Base-by-base conservation (phyloP, 2,329 filamentous ascomycete species). In the Aspergillus felis region DNA sequence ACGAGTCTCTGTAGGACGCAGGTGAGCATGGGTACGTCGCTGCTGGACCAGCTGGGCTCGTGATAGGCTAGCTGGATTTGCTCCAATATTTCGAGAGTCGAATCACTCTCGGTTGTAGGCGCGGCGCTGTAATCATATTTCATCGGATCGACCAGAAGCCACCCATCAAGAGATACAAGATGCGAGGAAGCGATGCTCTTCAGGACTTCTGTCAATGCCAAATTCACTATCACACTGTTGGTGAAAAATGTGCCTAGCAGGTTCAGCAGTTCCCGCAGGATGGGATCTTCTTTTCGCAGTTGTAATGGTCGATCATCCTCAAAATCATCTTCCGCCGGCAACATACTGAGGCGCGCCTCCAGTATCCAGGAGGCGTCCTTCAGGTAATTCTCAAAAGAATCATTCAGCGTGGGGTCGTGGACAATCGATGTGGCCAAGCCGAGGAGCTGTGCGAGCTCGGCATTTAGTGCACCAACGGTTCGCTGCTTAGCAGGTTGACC, bases 161-260 rank as follows among this genome's bases (percentile, higher is more conserved):
- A 99, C n/a, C 90, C 89, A 68, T 97, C 91, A 12, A 97, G 81
- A 22, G 87, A 86, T 68, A 96, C 88, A 61, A 90, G 89, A 5
- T 91, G 89, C 65, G 94, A 97, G 0, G 90, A 86, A 10, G 90
- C 90, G 44, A 99, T 80, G 63, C 91, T 89, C 28, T 95, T 84
- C 47, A 97, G 80, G 0, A 89, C 84, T 66, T 95, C 90, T 0
- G 93, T 97, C 1, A 97, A 80, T 0, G 89, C 89, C 3, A 99
- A 78, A 65, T 99, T 99, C 2, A 90, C 92, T 65, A 97, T 91
- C 2, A 97, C 87, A 2, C 91, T 88, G 66, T 99, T 99, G 4
- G 90, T 83, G 65, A 97, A 91, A 68, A 97, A 99, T 0, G 82
- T 87, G 48, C 88, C 83, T 10, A 99, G 75, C 7, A 93, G 81